Evolutionary conservation across 106 monocot species (phyloP).

Genomic region (Gastrodia elata): DNA sequence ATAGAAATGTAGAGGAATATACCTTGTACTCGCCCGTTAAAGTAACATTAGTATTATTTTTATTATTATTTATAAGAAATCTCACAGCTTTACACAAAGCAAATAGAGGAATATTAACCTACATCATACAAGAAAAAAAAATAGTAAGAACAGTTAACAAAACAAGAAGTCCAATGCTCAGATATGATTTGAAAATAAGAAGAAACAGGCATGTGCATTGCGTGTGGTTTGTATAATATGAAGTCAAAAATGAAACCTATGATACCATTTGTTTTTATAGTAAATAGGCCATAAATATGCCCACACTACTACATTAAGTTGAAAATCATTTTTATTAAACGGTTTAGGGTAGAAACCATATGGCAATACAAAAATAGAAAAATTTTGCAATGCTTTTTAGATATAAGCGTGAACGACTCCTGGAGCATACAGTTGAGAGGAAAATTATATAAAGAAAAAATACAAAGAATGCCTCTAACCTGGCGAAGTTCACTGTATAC

Average conservation of each 20-base stretch:
- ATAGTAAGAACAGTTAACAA: not conserved
- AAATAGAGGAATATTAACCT: constrained; percentile 72
- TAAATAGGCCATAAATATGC: not conserved
- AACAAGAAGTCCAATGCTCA: not conserved
- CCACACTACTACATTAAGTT: not conserved
- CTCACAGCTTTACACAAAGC: constrained; percentile 72
- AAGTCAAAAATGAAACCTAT: not conserved
- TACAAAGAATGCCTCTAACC: constrained; percentile 33
- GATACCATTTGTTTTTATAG: not conserved
- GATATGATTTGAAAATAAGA: not conserved
- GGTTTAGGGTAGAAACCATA: not conserved
- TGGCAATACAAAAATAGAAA: not conserved
- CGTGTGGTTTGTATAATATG: not conserved
- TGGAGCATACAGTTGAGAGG: not conserved
- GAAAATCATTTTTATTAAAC: not conserved
- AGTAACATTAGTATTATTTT: constrained; percentile 13
- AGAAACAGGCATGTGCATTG: not conserved
- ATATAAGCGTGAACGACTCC: not conserved
- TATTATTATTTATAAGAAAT: constrained; percentile 27
- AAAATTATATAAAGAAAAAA: not conserved
- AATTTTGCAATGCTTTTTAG: not conserved
- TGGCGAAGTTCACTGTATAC: constrained; percentile 82
- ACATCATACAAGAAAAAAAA: constrained; percentile 17
- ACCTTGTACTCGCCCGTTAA: constrained; percentile 15
- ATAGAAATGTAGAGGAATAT: constrained; percentile 26